Conservation (phyloP, 2,329 filamentous ascomycete species). For the Hymenoscyphus repandus region DNA sequence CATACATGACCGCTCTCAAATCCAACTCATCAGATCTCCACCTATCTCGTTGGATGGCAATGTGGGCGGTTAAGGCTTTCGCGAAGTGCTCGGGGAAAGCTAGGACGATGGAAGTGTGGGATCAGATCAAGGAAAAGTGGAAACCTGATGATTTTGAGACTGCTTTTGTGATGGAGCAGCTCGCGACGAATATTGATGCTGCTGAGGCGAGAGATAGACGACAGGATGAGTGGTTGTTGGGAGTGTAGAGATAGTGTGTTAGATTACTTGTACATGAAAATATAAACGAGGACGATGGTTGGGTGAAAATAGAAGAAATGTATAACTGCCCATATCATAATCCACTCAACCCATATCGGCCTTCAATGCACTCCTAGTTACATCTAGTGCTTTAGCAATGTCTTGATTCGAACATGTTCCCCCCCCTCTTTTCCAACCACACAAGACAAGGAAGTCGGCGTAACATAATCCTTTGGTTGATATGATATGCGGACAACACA, state of each 20-base stretch:
- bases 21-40: conserved; percentile 40
- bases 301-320: no score
- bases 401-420: no score
- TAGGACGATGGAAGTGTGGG: conserved; percentile 27
- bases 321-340: no score
- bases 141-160: conserved; percentile 26
- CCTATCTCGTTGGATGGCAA: conserved; percentile 55
- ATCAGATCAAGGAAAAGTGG: conserved; percentile 29
- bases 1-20: conserved; percentile 54
- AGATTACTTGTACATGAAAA: neutral
- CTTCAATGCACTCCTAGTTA: no score
- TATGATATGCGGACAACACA: no score
- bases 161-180: conserved; percentile 24
- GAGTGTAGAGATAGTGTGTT: neutral
- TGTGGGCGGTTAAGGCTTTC: conserved; percentile 60
- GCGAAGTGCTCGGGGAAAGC: conserved; percentile 37
- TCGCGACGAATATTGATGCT: conserved; percentile 9
- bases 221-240: neutral
- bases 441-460: no score
- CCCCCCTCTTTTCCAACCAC: no score
- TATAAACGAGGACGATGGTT: no score
- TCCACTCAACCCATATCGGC: no score
- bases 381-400: no score
- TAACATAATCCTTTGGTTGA: no score
- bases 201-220: neutral